Percentiles rank a stretch among this genome's conserved stretches.
Conservation (phyloP, 495 filamentous ascomycete species). For the Neurospora sp. region DNA sequence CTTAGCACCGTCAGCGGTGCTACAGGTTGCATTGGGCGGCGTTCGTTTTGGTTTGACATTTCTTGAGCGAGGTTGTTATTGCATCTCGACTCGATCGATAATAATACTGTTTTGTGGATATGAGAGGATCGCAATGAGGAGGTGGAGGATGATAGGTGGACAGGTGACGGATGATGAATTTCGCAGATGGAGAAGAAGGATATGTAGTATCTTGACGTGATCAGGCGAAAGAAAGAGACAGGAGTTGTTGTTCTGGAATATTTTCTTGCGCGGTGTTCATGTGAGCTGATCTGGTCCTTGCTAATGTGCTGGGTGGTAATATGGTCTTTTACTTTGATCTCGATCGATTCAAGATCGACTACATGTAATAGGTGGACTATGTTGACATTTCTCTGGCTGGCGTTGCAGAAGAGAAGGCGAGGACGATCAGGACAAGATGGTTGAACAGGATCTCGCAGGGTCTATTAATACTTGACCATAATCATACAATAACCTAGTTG, state of each 20-base stretch:
- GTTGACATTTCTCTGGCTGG: background rate
- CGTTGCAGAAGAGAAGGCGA: background rate
- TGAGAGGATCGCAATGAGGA: background rate
- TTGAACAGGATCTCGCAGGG: background rate
- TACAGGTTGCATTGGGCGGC: slow-evolving; percentile 14
- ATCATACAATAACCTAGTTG: background rate
- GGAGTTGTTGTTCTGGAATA: background rate
- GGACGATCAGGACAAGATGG: background rate
- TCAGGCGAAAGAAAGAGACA: background rate
- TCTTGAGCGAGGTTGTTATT: background rate
- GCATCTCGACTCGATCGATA: background rate
- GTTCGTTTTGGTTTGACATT: slow-evolving; percentile 3
- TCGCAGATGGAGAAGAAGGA: background rate
- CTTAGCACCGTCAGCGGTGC: background rate
- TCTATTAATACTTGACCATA: background rate
- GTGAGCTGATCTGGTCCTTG: background rate
- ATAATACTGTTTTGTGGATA: background rate
- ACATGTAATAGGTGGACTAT: background rate
- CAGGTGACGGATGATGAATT: background rate
- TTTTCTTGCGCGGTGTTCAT: background rate
- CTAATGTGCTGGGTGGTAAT: background rate
- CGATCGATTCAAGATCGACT: background rate
- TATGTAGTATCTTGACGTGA: background rate
- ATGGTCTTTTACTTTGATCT: background rate
- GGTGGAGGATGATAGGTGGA: background rate